Evolutionary conservation across 805 yeast genomes (phyloP).

Genomic region (Yueomyces sinensis): DNA sequence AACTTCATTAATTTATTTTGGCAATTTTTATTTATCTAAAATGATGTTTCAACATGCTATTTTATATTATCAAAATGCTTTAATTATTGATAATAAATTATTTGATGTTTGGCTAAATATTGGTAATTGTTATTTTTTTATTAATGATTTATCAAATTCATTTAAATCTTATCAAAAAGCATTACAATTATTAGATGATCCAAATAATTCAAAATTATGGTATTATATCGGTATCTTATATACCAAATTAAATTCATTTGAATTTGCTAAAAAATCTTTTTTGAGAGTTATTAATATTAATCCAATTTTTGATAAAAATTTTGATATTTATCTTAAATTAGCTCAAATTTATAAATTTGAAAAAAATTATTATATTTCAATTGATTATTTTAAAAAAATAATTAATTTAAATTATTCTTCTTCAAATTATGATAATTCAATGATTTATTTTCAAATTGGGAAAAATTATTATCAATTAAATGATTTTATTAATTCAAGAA

Average conservation of each 20-base stretch:
- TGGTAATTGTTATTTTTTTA: slow-evolving; percentile 93
- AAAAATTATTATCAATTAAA: slow-evolving; percentile 87
- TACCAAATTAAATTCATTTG: slow-evolving; percentile 90
- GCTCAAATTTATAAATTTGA: slow-evolving; percentile 97
- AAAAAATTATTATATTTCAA: slow-evolving; percentile 68
- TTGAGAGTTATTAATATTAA: slow-evolving; percentile 91
- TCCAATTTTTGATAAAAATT: slow-evolving; percentile 90
- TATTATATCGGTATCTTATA: slow-evolving; percentile 96
- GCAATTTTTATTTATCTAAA: slow-evolving; percentile 75
- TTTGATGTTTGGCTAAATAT: slow-evolving; percentile 96
- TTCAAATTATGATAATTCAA: slow-evolving; percentile 88
- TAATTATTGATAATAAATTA: slow-evolving; percentile 68
- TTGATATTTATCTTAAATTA: slow-evolving; percentile 88
- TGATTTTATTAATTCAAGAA: slow-evolving; percentile 82
- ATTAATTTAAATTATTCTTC: slow-evolving; percentile 87
- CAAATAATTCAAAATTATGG: slow-evolving; percentile 95
- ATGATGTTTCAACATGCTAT: slow-evolving; percentile 92
- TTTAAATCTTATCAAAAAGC: slow-evolving; percentile 97
- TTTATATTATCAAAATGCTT: slow-evolving; percentile 79
- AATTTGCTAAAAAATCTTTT: slow-evolving; percentile 97
- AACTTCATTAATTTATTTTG: slow-evolving; percentile 72
- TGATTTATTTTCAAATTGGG: slow-evolving; percentile 98
- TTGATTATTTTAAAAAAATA: slow-evolving; percentile 91
- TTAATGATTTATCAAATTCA: slow-evolving; percentile 91
- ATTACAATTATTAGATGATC: slow-evolving; percentile 74